A percentile compares a stretch with the other conserved stretches of the same genome.
These are phyloP conservation scores for Acephala macrosclerotiorum DNA, from an alignment of 2,329 filamentous ascomycete species.

Conservation along the genomic window DNA sequence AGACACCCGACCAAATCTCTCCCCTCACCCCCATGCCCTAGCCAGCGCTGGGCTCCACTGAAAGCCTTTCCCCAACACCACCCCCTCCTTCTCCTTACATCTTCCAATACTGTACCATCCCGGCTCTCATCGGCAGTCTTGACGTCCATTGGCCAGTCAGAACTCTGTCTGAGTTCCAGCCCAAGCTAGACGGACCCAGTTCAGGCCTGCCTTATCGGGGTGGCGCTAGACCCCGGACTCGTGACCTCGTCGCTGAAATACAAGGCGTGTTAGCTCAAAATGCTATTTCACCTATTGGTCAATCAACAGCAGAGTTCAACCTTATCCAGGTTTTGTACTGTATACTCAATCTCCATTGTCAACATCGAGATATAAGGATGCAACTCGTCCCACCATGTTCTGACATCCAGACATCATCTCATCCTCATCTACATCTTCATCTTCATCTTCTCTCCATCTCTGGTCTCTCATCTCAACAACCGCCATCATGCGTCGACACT, in stretches of 20 bases:
- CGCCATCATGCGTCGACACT: conserved; percentile 17
- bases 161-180: neutral
- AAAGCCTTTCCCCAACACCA: neutral
- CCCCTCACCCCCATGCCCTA: conserved; percentile 9
- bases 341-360: neutral
- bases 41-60: neutral
- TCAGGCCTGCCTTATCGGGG: neutral
- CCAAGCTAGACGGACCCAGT: neutral
- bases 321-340: neutral
- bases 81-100: neutral
- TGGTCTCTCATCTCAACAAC: neutral
- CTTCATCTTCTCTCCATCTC: neutral
- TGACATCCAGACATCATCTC: conserved; percentile 13
- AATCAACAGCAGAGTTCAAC: neutral
- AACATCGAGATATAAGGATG: conserved; percentile 19
- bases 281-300: conserved; percentile 18
- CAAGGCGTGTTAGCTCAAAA: neutral
- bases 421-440: neutral
- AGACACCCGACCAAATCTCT: neutral
- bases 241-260: conserved; percentile 12
- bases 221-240: conserved; percentile 17
- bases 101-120: conserved; percentile 1
- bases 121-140: neutral
- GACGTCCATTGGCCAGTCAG: neutral
- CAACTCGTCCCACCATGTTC: conserved; percentile 3